phyloP scores from a whole-genome alignment of 2,329 filamentous ascomycete genomes.

The Sclerotinia glacialis region DNA sequence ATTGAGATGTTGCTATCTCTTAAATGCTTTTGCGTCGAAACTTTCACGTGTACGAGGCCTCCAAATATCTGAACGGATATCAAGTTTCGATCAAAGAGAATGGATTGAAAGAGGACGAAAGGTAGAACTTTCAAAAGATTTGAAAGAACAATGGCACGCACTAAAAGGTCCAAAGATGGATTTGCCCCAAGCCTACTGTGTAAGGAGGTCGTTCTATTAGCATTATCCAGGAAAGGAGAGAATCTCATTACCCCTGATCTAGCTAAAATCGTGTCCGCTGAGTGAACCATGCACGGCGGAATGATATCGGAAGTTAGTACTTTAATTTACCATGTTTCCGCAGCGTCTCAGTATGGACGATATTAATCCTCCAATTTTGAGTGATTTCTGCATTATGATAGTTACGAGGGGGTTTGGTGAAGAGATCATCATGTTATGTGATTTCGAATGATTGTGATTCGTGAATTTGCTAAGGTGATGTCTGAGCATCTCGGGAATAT shows the following conservation, averaged over 20 bases:
- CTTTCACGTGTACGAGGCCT: neutral
- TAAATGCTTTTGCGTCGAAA: neutral
- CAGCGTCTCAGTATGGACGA: neutral
- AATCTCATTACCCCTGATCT: slow-evolving; percentile 18
- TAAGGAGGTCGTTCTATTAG: neutral
- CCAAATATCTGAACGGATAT: neutral
- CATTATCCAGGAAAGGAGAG: neutral
- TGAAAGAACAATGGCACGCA: neutral
- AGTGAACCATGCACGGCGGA: slow-evolving; percentile 4
- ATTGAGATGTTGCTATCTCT: neutral
- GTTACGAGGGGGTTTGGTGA: neutral
- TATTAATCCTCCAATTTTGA: neutral
- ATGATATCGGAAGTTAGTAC: neutral
- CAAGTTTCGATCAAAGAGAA: neutral
- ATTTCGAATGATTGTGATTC: neutral
- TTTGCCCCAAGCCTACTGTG: neutral
- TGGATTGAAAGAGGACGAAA: neutral
- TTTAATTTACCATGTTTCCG: slow-evolving; percentile 15
- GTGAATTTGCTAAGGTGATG: neutral
- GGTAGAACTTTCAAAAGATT: neutral
- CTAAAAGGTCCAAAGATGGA: neutral
- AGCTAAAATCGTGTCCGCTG: neutral
- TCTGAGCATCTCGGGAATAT: neutral
- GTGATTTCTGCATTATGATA: neutral
- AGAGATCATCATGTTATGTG: neutral